A percentile compares a stretch with the other conserved stretches of the same genome.
Evolutionary conservation across 768 basidiomycete genomes (phyloP).

Genomic region (Amanita pallidorosea): DNA sequence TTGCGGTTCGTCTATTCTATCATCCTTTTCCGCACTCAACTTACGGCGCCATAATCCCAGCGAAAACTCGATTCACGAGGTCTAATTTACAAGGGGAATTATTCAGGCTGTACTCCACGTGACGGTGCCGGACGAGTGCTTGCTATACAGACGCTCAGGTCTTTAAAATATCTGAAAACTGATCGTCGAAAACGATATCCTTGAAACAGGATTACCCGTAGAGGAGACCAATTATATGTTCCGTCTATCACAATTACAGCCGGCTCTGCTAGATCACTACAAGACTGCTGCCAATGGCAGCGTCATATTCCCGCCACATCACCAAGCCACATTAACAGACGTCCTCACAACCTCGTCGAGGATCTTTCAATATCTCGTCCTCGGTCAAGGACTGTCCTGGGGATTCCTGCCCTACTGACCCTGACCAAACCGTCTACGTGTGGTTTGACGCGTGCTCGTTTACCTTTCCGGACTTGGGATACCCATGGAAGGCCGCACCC

Average conservation of each 20-base stretch:
- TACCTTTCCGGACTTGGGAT: slow-evolving; percentile 79
- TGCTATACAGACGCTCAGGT: slow-evolving; percentile 65
- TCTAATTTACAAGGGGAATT: slow-evolving; percentile 74
- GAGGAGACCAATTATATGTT: slow-evolving; percentile 91
- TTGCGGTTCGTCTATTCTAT: slow-evolving; percentile 58
- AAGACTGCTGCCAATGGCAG: slow-evolving; percentile 15
- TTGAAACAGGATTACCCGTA: slow-evolving; percentile 68
- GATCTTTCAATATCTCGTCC: slow-evolving; percentile 85
- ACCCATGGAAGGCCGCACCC: slow-evolving; percentile 37
- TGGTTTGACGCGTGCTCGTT: slow-evolving; percentile 84
- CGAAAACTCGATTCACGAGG: slow-evolving; percentile 44
- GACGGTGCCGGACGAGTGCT: slow-evolving; percentile 88
- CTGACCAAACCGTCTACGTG: slow-evolving; percentile 80
- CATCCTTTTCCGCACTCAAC: not conserved
- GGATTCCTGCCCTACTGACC: slow-evolving; percentile 73
- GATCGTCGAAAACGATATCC: slow-evolving; percentile 30
- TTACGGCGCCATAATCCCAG: slow-evolving; percentile 18
- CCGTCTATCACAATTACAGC: slow-evolving; percentile 56
- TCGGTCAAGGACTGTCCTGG: slow-evolving; percentile 62
- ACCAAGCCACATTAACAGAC: slow-evolving; percentile 39
- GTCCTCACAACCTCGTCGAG: slow-evolving; percentile 30
- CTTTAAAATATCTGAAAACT: slow-evolving; percentile 13
- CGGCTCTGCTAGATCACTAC: slow-evolving; percentile 43
- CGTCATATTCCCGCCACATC: slow-evolving; percentile 44
- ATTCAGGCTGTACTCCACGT: slow-evolving; percentile 87